Base-by-base conservation (phyloP, 2,329 filamentous ascomycete species). In the Alternaria sp. region DNA sequence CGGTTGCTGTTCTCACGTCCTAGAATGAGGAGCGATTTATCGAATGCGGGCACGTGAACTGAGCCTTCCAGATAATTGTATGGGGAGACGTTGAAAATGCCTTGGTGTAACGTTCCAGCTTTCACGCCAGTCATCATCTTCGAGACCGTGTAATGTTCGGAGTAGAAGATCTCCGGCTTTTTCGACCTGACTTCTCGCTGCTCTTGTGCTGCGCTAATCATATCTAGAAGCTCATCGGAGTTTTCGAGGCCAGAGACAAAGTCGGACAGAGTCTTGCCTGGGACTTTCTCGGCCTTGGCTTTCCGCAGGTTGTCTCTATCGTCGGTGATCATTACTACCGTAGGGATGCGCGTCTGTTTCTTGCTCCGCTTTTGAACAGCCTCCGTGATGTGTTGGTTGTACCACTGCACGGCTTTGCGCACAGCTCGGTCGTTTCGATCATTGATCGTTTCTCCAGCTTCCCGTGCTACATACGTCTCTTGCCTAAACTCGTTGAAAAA, bases 401-500 rank as follows among this genome's bases (percentile, higher is more conserved):
- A 99, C 96, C 96, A 99, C 75, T 90, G 88, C 55, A 94, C 93
- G 2, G 95, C 93, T 71, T 87, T 88, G 51, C 96, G 87, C 28
- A 99, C 93, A 47, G 96, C 94, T 65, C 94, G 89, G 79, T 99
- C 96, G 76, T 99, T 99, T 58, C 96, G 88, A 79, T 99, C 96
- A 78, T 99, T 99, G 81, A 99, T 96, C 4, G 88, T 91, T 83
- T 99, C 96, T 41, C 92, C 90, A 6, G 86, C 80, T 20, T 90
- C 87, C 65, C 96, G 87, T 26, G 87, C 83, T 51, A 97, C 88
- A 75, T 97, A 92, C 0, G 96, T 99, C 80, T 99, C 96, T 43
- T 94, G 85, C 55, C 95, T 88, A 77, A 99, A 99, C 74, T 99
- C 96, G 79, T 99, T 99, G 87, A 98, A 98, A 80, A 99, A 99